Conservation (phyloP, 257 asterid species). For the Sherardia arvensis region DNA sequence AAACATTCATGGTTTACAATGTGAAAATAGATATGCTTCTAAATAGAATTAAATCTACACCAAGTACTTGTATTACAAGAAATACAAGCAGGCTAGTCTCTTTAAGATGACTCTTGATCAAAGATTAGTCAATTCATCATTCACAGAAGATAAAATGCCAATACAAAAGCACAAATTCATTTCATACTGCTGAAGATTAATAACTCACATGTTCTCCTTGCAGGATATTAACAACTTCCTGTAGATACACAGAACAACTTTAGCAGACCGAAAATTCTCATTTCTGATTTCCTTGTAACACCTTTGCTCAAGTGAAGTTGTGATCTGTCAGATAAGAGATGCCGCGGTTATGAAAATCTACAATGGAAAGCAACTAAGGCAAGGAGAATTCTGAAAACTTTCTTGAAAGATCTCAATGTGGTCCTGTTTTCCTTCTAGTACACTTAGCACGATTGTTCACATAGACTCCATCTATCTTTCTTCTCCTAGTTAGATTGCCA, state of each 20-base stretch:
- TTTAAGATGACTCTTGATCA: background rate
- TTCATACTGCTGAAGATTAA: background rate
- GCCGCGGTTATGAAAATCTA: constrained; percentile 5
- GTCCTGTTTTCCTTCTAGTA: background rate
- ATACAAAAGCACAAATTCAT: background rate
- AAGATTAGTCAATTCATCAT: background rate
- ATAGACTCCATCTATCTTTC: background rate
- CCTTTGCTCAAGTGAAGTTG: constrained; percentile 80
- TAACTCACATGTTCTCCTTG: constrained; percentile 88
- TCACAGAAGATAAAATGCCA: background rate
- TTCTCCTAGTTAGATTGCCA: background rate
- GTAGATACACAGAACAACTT: constrained; percentile 77
- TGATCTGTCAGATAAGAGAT: constrained; percentile 47
- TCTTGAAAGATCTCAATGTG: background rate
- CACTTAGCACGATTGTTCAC: background rate
- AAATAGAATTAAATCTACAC: background rate
- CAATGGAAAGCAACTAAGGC: background rate
- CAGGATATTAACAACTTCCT: constrained; percentile 70
- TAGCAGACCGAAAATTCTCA: constrained; percentile 64
- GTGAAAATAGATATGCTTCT: background rate
- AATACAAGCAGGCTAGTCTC: background rate
- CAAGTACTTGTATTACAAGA: background rate
- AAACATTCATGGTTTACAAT: background rate
- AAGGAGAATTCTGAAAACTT: background rate
- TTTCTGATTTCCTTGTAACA: constrained; percentile 87